phyloP scores from a whole-genome alignment of 2,329 filamentous ascomycete species.

The Cryphonectria carpinicola region DNA sequence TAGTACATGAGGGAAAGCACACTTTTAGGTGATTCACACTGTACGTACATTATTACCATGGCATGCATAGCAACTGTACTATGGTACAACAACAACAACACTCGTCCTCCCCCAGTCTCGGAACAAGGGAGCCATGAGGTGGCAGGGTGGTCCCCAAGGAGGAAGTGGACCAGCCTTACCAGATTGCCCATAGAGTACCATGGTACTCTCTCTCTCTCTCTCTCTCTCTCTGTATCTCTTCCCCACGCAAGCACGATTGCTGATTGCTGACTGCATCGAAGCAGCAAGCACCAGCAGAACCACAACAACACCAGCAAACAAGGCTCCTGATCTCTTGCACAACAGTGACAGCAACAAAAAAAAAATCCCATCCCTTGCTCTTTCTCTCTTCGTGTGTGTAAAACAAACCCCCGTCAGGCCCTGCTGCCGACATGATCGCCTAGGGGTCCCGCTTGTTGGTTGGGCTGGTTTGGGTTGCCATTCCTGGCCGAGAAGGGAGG shows the following conservation, averaged over 20 bases:
- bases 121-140: conserved; percentile 21
- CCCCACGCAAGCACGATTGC: not conserved
- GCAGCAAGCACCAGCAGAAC: not conserved
- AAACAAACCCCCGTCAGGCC: not conserved
- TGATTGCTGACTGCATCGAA: not conserved
- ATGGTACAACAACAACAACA: not conserved
- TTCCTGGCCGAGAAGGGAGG: not conserved
- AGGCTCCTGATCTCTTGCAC: too few relatives aligned
- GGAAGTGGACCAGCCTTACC: conserved; percentile 9
- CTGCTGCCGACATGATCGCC: not conserved
- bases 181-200: not conserved
- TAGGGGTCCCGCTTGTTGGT: not conserved
- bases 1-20: too few relatives aligned
- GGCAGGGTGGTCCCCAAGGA: conserved; percentile 8
- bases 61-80: not conserved
- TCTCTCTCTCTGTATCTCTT: not conserved
- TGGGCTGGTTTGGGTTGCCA: not conserved
- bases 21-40: not conserved
- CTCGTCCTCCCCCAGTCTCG: not conserved
- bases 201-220: not conserved
- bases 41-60: not conserved
- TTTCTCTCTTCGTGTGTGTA: not conserved
- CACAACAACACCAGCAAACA: not conserved
- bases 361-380: too few relatives aligned
- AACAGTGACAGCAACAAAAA: too few relatives aligned